Evolutionary conservation across 176 grass and related monocot species (phyloP).

Genomic region (Oryza meyeriana): DNA sequence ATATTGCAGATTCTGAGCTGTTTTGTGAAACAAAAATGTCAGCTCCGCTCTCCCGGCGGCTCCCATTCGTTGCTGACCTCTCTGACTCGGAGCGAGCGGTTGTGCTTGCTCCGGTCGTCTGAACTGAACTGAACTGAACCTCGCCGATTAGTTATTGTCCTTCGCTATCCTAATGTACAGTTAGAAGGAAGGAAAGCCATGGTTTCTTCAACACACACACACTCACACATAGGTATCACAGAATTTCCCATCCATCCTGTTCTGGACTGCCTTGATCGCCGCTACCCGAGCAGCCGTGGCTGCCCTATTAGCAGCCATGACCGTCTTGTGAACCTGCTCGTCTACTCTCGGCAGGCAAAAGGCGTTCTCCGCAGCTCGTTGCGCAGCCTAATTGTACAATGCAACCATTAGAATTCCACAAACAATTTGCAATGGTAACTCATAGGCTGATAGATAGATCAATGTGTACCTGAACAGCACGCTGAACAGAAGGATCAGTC

Average conservation of each 20-base stretch:
- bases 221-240: slow-evolving; percentile 59
- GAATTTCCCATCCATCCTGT: slow-evolving; percentile 71
- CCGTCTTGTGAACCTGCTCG: slow-evolving; percentile 55
- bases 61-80: slow-evolving; percentile 39
- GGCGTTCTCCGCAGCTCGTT: slow-evolving; percentile 34
- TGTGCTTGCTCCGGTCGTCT: slow-evolving; percentile 52
- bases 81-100: slow-evolving; percentile 50
- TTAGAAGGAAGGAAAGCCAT: slow-evolving; percentile 45
- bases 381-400: slow-evolving; percentile 43
- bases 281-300: slow-evolving; percentile 51
- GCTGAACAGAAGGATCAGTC: slow-evolving; percentile 36
- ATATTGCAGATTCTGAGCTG: slow-evolving; percentile 25
- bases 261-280: slow-evolving; percentile 69
- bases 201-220: slow-evolving; percentile 8
- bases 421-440: slow-evolving; percentile 4
- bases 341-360: slow-evolving; percentile 38
- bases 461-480: slow-evolving; percentile 49
- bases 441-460: neutral
- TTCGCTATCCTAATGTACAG: slow-evolving; percentile 64
- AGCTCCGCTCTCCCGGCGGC: slow-evolving; percentile 28
- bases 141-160: slow-evolving; percentile 57
- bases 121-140: slow-evolving; percentile 23
- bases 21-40: slow-evolving; percentile 21
- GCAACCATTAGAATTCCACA: slow-evolving; percentile 26
- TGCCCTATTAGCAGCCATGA: slow-evolving; percentile 48